Evolutionary conservation across 352 stramenopile genomes (phyloP).

Genomic region (Phytopythium mirpurense): DNA sequence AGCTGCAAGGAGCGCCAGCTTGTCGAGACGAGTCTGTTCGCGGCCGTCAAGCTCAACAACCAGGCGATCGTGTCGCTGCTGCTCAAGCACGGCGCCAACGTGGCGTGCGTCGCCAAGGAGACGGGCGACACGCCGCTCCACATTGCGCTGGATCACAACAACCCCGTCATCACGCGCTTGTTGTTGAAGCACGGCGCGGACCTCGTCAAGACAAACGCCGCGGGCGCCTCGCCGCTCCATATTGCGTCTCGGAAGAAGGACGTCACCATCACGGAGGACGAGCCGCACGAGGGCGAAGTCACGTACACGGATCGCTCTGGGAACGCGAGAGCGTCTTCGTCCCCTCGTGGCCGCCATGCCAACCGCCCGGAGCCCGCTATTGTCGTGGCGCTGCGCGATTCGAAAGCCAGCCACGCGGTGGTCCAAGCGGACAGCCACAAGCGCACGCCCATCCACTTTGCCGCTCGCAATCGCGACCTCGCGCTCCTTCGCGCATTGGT

Average conservation of each 20-base stretch:
- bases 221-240: conserved; percentile 37
- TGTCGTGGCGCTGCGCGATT: conserved; percentile 39
- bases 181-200: conserved; percentile 45
- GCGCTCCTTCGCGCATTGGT: conserved; percentile 49
- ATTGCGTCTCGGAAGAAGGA: conserved; percentile 36
- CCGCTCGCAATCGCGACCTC: conserved; percentile 55
- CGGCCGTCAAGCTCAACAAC: conserved; percentile 29
- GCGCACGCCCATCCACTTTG: conserved; percentile 54
- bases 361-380: conserved; percentile 30
- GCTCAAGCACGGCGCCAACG: conserved; percentile 32
- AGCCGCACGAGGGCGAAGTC: conserved; percentile 53
- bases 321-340: background rate
- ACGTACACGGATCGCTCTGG: conserved; percentile 27
- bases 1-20: conserved; percentile 30
- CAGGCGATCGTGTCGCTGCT: conserved; percentile 30
- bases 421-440: conserved; percentile 36
- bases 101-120: conserved; percentile 33
- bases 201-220: conserved; percentile 31
- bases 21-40: conserved; percentile 39
- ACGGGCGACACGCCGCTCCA: conserved; percentile 45
- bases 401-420: conserved; percentile 37
- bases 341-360: background rate
- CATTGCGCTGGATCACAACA: conserved; percentile 35
- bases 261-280: conserved; percentile 32
- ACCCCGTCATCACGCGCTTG: conserved; percentile 26